Evolutionary conservation across 768 basidiomycete genomes (phyloP).

Genomic region (Suillus cothurnatus): DNA sequence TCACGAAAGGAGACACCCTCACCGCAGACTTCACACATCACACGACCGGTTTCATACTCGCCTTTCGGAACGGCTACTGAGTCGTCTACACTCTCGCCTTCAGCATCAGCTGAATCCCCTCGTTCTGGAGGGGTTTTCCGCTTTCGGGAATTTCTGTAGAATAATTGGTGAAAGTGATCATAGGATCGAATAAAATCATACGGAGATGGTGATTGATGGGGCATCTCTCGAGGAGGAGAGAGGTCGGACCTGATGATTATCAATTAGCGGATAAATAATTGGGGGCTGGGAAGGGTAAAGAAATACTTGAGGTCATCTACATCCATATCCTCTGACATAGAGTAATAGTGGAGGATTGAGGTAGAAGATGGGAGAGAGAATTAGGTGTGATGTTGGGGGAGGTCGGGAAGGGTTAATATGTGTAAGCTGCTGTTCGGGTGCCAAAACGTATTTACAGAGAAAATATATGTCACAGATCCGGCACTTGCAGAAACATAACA

Average conservation of each 20-base stretch:
- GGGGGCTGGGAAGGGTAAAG: slow-evolving; percentile 9
- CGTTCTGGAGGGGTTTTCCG: slow-evolving; percentile 38
- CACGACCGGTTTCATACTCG: slow-evolving; percentile 68
- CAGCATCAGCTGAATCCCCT: slow-evolving; percentile 20
- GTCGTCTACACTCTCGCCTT: slow-evolving; percentile 13
- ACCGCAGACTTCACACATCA: slow-evolving; percentile 68
- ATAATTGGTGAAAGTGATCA: slow-evolving; percentile 12
- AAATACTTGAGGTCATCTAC: slow-evolving; percentile 22
- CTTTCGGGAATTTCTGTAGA: slow-evolving; percentile 39
- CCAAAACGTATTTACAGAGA: slow-evolving; percentile 42
- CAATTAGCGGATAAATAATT: slow-evolving; percentile 19
- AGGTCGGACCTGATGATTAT: slow-evolving; percentile 15
- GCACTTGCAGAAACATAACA: slow-evolving; percentile 42
- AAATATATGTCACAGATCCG: slow-evolving; percentile 43
- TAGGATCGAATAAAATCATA: slow-evolving; percentile 20
- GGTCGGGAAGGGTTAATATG: slow-evolving; percentile 34
- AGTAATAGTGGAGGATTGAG: background rate
- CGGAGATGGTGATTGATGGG: slow-evolving; percentile 21
- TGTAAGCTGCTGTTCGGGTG: slow-evolving; percentile 35
- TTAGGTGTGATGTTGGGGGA: slow-evolving; percentile 17
- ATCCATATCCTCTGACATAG: slow-evolving; percentile 23
- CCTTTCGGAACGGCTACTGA: slow-evolving; percentile 31
- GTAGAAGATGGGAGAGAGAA: slow-evolving; percentile 12
- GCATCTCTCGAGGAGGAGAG: slow-evolving; percentile 19
- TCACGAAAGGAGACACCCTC: slow-evolving; percentile 67